phyloP scores from a whole-genome alignment of 495 filamentous ascomycete genomes.

The Thozetella sp. region DNA sequence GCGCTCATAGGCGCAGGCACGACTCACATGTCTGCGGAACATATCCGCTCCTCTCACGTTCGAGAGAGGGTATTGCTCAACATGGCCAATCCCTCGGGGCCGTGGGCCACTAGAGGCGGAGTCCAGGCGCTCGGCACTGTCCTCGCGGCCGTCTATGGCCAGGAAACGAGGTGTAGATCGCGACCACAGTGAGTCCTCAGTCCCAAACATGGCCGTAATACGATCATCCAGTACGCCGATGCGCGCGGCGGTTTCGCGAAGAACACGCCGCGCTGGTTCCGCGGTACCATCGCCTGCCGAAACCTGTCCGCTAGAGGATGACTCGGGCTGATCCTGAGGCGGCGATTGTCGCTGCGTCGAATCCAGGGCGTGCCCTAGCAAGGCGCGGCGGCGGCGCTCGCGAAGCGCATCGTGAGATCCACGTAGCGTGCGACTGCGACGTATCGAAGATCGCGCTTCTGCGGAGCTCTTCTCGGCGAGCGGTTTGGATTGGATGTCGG shows the following conservation, averaged over 20 bases:
- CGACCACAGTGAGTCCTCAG: slow-evolving; percentile 12
- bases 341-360: background rate
- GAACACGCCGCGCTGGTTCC: slow-evolving; percentile 9
- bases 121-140: background rate
- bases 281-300: slow-evolving; percentile 8
- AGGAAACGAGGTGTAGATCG: background rate
- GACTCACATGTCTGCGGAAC: background rate
- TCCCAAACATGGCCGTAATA: slow-evolving; percentile 24
- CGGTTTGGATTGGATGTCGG: slow-evolving; percentile 56
- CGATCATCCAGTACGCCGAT: slow-evolving; percentile 22
- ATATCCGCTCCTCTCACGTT: background rate
- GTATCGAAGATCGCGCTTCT: slow-evolving; percentile 71
- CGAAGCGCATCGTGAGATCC: slow-evolving; percentile 38
- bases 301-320: background rate
- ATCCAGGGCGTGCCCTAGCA: slow-evolving; percentile 16
- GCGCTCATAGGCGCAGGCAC: background rate
- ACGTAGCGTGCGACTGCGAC: slow-evolving; percentile 37
- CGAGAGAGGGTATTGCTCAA: background rate
- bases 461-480: slow-evolving; percentile 50
- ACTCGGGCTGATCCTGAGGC: background rate
- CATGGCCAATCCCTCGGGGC: background rate
- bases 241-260: slow-evolving; percentile 17
- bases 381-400: slow-evolving; percentile 24
- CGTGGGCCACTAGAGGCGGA: background rate
- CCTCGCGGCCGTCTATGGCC: background rate